Percentiles rank a stretch among this genome's conserved stretches.
Evolutionary conservation across 768 basidiomycete species (phyloP).

Genomic region (Hypholoma sublateritium): DNA sequence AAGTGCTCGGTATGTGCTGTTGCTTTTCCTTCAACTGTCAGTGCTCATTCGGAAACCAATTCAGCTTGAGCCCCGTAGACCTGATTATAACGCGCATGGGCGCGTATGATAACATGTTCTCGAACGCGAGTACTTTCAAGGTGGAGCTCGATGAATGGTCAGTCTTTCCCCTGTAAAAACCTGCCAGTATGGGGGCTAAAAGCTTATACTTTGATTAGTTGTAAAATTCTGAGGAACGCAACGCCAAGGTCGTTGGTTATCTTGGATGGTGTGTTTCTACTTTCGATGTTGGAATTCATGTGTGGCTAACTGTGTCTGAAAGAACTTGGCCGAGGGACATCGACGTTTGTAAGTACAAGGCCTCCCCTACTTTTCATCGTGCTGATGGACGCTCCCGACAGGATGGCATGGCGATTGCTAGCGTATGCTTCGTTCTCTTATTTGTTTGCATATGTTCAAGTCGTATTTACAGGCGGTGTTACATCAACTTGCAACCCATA

Average conservation of each 20-base stretch:
- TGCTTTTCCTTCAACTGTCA: too few relatives aligned
- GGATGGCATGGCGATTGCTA: slow-evolving; percentile 99
- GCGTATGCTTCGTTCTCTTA: slow-evolving; percentile 41
- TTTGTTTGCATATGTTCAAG: not conserved
- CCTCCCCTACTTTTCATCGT: not conserved
- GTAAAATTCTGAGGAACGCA: slow-evolving; percentile 90
- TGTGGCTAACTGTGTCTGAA: slow-evolving; percentile 7
- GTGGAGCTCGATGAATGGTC: slow-evolving; percentile 98
- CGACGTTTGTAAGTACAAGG: slow-evolving; percentile 68
- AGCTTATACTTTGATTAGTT: slow-evolving; percentile 43
- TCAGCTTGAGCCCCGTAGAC: slow-evolving; percentile 85
- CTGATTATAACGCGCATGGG: slow-evolving; percentile 97
- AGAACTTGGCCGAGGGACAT: slow-evolving; percentile 96
- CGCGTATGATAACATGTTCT: slow-evolving; percentile 97
- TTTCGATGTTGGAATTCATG: slow-evolving; percentile 5
- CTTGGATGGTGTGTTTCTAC: slow-evolving; percentile 71
- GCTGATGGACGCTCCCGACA: slow-evolving; percentile 24
- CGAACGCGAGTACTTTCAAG: slow-evolving; percentile 94
- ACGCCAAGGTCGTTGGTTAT: slow-evolving; percentile 95
- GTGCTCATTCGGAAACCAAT: too few relatives aligned
- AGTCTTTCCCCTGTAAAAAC: slow-evolving; percentile 3
- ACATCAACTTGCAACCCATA: slow-evolving; percentile 92
- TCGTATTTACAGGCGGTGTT: slow-evolving; percentile 67
- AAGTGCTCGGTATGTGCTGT: slow-evolving; percentile 59
- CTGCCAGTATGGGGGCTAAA: not conserved